phyloP scores from a whole-genome alignment of 495 filamentous ascomycete genomes.

The Neurospora discreta region DNA sequence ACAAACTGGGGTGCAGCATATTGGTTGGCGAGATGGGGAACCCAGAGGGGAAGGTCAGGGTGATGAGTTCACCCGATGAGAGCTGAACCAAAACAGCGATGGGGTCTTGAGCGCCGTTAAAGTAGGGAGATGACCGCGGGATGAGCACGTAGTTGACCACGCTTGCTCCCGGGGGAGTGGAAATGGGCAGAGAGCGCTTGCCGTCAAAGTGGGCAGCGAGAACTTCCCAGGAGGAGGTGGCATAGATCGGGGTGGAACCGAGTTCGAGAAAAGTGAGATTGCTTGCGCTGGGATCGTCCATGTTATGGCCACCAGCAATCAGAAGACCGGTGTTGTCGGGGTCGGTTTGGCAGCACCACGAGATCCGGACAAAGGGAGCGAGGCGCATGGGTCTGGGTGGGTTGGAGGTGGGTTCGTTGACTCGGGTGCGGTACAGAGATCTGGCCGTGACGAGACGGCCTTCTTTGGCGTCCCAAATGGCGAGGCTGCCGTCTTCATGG shows the following conservation, averaged over 20 bases:
- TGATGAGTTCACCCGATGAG: constrained; percentile 76
- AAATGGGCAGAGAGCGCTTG: constrained; percentile 56
- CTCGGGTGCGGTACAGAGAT: constrained; percentile 58
- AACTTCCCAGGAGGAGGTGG: constrained; percentile 80
- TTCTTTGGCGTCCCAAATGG: constrained; percentile 91
- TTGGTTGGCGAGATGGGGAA: constrained; percentile 85
- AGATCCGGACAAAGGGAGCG: constrained; percentile 59
- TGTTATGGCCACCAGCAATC: constrained; percentile 66
- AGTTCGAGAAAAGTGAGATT: constrained; percentile 83
- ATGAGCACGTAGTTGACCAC: constrained; percentile 76
- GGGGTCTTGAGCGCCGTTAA: constrained; percentile 78
- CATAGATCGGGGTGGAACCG: constrained; percentile 77
- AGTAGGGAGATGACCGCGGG: constrained; percentile 71
- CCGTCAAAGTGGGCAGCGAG: constrained; percentile 65
- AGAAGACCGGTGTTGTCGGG: constrained; percentile 86
- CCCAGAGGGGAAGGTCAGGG: constrained; percentile 82
- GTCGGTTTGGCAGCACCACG: constrained; percentile 76
- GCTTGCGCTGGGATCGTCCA: constrained; percentile 46
- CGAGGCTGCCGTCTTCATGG: constrained; percentile 81
- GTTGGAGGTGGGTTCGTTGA: constrained; percentile 45
- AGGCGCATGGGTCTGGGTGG: constrained; percentile 26
- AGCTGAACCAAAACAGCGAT: constrained; percentile 71
- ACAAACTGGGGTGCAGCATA: constrained; percentile 72
- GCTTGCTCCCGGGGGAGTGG: constrained; percentile 66
- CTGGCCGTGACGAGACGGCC: constrained; percentile 76